Base-by-base conservation (phyloP, 495 filamentous ascomycete genomes). In the Xylaria flabelliformis region DNA sequence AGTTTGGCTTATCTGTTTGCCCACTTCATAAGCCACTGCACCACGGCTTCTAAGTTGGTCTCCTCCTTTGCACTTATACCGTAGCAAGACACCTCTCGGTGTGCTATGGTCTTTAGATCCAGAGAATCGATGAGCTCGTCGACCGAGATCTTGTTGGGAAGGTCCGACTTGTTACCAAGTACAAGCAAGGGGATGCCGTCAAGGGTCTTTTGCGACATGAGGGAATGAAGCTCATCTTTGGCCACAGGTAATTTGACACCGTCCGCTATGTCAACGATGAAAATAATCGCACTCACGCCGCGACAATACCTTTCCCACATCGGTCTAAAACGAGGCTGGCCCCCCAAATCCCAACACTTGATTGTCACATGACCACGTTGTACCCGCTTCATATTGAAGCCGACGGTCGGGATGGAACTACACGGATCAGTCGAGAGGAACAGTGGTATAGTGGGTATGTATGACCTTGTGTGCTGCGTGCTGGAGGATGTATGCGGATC, bases 221-320 rank as follows among this genome's bases (percentile, higher is more conserved):
- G 84, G 10, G 91, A 85, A 81, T 98, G 95, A 68, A 99, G 90
- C 79, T 98, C 96, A 71, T 98, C 95, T 64, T 90, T 91, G 29
- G 96, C 96, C 70, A 93, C 89, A n/a, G 94, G 93, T 48, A 98
- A 83, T 7, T 94, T 90, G 39, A 88, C 87, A 26, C 85, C 85
- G 80, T 97, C 96, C 74, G 94, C 94, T 53, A 94, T 93, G 77
- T 97, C 94, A 76, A 96, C 94, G 80, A 99, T 97, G 83, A 97
- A 99, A 64, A 99, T 95, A 75, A 99, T 98, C 73, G 96, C 96
- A 82, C 97, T 97, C 73, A 98, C 96, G 51, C 94, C 95, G 59
- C 94, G 92, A 84, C 96, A 99, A 82, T 99, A 99, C 76, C 96
- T 88, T 86, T 98, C 96, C 96, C 96, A 99, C 96, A 99, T 99